A percentile compares a stretch with the other conserved stretches of the same genome.
Evolutionary conservation across 352 stramenopile species (phyloP).

Genomic region (Pythium insidiosum): DNA sequence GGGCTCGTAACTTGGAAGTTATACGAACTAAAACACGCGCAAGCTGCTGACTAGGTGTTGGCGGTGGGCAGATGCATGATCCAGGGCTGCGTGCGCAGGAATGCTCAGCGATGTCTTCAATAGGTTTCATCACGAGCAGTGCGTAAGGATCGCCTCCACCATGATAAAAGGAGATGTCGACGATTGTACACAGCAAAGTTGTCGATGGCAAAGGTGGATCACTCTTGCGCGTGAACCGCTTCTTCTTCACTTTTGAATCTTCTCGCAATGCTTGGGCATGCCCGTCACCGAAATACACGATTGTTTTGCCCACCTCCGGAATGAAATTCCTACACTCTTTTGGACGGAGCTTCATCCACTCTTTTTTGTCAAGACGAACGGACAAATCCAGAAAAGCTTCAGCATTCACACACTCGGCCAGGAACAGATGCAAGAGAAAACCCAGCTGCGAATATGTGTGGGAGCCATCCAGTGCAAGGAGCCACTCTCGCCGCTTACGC

Average conservation of each 20-base stretch:
- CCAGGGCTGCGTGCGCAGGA: conserved; percentile 23
- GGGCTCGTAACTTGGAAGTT: conserved; percentile 48
- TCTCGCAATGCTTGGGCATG: conserved; percentile 72
- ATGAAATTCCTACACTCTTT: conserved; percentile 76
- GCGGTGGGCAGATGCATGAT: conserved; percentile 47
- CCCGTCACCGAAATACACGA: conserved; percentile 83
- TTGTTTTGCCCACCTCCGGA: conserved; percentile 46
- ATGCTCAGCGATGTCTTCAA: conserved; percentile 19
- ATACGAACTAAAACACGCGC: conserved; percentile 54
- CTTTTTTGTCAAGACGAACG: conserved; percentile 52
- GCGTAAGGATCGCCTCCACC: conserved; percentile 78
- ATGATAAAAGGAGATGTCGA: conserved; percentile 68
- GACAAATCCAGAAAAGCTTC: conserved; percentile 77
- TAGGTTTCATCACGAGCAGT: conserved; percentile 40
- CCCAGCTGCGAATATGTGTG: conserved; percentile 68
- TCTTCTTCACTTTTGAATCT: conserved; percentile 71
- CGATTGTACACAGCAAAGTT: conserved; percentile 54
- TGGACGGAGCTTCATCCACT: conserved; percentile 68
- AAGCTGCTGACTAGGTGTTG: conserved; percentile 47
- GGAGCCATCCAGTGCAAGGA: conserved; percentile 46
- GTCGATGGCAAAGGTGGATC: conserved; percentile 34
- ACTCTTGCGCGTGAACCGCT: conserved; percentile 63
- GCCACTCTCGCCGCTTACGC: conserved; percentile 67
- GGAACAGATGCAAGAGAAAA: conserved; percentile 59
- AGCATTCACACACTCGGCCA: conserved; percentile 73